Evolutionary conservation across 2,329 filamentous ascomycete species (phyloP).

Genomic region (Scedosporium apiospermum): DNA sequence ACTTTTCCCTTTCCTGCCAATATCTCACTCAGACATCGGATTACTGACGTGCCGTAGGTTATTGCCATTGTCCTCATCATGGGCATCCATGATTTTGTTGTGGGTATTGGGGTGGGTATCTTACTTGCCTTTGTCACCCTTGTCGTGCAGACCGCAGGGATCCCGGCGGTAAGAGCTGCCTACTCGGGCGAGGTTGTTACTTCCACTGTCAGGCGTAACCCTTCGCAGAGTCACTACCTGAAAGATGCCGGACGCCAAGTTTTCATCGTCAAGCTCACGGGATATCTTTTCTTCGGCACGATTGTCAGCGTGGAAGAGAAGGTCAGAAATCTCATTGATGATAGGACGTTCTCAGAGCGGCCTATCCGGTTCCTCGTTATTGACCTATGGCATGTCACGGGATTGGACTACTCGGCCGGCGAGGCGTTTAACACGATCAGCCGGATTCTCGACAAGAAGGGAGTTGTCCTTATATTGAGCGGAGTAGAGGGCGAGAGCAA

Average conservation of each 20-base stretch:
- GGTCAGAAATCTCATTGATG: slow-evolving; percentile 72
- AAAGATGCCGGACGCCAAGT: slow-evolving; percentile 81
- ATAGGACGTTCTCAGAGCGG: slow-evolving; percentile 64
- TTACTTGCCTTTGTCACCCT: slow-evolving; percentile 84
- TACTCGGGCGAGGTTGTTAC: slow-evolving; percentile 84
- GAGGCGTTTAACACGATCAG: slow-evolving; percentile 93
- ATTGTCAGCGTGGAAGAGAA: slow-evolving; percentile 91
- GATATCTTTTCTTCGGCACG: slow-evolving; percentile 97
- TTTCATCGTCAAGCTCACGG: slow-evolving; percentile 81
- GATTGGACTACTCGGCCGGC: slow-evolving; percentile 90
- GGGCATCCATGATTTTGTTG: slow-evolving; percentile 94
- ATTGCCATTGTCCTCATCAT: slow-evolving; percentile 87
- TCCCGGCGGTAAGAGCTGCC: slow-evolving; percentile 81
- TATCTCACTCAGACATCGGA: slow-evolving; percentile 83
- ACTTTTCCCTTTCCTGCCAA: slow-evolving; percentile 39
- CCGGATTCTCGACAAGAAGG: slow-evolving; percentile 66
- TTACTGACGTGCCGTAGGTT: slow-evolving; percentile 27
- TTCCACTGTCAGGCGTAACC: slow-evolving; percentile 86
- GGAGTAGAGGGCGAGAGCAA: slow-evolving; percentile 68
- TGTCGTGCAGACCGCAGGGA: slow-evolving; percentile 81
- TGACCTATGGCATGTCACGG: slow-evolving; percentile 81
- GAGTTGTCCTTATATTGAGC: slow-evolving; percentile 73
- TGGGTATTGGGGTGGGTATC: slow-evolving; percentile 87
- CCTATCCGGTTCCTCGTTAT: slow-evolving; percentile 86
- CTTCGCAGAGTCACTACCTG: slow-evolving; percentile 79